Percentiles rank a stretch among this genome's conserved stretches.
Conservation (phyloP, 805 yeast genomes). For the Metschnikowia baotianmanensis region DNA sequence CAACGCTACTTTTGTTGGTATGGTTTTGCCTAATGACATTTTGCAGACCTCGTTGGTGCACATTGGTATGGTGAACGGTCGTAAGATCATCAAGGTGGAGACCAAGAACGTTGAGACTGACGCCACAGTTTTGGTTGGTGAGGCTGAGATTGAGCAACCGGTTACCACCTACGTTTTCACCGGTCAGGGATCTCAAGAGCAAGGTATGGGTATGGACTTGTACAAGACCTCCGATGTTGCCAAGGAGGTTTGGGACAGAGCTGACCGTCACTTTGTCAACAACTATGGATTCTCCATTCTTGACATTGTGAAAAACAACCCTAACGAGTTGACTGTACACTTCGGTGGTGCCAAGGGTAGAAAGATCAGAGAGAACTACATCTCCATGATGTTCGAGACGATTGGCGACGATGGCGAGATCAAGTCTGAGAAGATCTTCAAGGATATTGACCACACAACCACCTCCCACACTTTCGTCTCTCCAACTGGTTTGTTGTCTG, state of each 20-base stretch:
- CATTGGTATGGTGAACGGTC: slow-evolving; percentile 98
- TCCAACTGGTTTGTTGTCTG: slow-evolving; percentile 92
- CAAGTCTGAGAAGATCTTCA: slow-evolving; percentile 92
- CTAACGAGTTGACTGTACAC: slow-evolving; percentile 90
- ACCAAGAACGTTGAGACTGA: slow-evolving; percentile 81
- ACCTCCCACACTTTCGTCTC: slow-evolving; percentile 86
- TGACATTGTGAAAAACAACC: slow-evolving; percentile 93
- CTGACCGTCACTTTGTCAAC: slow-evolving; percentile 86
- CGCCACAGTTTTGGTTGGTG: slow-evolving; percentile 78
- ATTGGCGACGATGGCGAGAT: slow-evolving; percentile 79
- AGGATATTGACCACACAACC: slow-evolving; percentile 78
- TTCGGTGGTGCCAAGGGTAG: slow-evolving; percentile 98
- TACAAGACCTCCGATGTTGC: slow-evolving; percentile 91
- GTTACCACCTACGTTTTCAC: slow-evolving; percentile 95
- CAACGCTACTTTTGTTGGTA: slow-evolving; percentile 86
- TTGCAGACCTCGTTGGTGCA: slow-evolving; percentile 88
- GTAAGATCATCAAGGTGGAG: slow-evolving; percentile 93
- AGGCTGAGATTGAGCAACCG: slow-evolving; percentile 99
- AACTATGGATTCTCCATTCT: slow-evolving; percentile 97
- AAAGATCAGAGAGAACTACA: slow-evolving; percentile 89
- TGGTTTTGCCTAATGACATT: slow-evolving; percentile 95
- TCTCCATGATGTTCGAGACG: slow-evolving; percentile 96
- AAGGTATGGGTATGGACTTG: slow-evolving; percentile 99
- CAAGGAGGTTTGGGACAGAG: slow-evolving; percentile 94
- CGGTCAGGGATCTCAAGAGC: slow-evolving; percentile 99